These are phyloP conservation scores for Boletus mariae DNA, from an alignment of 1,284 basidiomycete species.

Conservation along the genomic window DNA sequence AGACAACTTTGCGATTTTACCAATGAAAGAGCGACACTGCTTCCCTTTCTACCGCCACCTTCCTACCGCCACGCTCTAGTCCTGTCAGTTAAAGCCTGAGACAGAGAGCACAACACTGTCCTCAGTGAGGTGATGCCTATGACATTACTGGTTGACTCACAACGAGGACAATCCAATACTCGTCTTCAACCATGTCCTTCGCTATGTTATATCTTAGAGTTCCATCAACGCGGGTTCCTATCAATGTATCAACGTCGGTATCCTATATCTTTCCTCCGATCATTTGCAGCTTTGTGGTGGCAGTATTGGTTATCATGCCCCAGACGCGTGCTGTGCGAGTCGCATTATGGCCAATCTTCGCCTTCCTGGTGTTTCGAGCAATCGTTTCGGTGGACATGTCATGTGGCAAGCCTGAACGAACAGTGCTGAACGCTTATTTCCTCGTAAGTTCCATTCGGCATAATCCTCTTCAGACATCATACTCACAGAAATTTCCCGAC, in stretches of 20 bases:
- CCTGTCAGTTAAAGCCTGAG: not conserved
- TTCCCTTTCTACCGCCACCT: too few relatives aligned
- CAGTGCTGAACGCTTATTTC: slow-evolving; percentile 31
- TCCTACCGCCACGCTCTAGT: too few relatives aligned
- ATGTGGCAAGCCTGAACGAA: slow-evolving; percentile 31
- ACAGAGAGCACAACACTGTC: not conserved
- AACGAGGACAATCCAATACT: not conserved
- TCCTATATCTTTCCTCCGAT: slow-evolving; percentile 37
- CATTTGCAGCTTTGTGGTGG: slow-evolving; percentile 43
- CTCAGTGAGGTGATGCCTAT: not conserved
- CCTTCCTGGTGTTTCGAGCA: slow-evolving; percentile 40
- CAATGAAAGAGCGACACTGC: too few relatives aligned
- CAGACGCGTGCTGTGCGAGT: slow-evolving; percentile 41
- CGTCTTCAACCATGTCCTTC: not conserved
- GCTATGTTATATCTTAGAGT: not conserved
- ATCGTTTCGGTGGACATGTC: slow-evolving; percentile 42
- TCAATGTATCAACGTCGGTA: not conserved
- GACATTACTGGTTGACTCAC: not conserved
- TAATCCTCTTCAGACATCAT: too few relatives aligned
- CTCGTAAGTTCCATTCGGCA: not conserved
- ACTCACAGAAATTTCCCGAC: not conserved
- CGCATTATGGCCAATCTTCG: slow-evolving; percentile 42
- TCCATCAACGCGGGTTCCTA: not conserved
- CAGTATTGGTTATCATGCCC: slow-evolving; percentile 44
- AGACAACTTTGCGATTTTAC: too few relatives aligned